phyloP scores from a whole-genome alignment of 2,329 filamentous ascomycete species.

The Scedosporium apiospermum region DNA sequence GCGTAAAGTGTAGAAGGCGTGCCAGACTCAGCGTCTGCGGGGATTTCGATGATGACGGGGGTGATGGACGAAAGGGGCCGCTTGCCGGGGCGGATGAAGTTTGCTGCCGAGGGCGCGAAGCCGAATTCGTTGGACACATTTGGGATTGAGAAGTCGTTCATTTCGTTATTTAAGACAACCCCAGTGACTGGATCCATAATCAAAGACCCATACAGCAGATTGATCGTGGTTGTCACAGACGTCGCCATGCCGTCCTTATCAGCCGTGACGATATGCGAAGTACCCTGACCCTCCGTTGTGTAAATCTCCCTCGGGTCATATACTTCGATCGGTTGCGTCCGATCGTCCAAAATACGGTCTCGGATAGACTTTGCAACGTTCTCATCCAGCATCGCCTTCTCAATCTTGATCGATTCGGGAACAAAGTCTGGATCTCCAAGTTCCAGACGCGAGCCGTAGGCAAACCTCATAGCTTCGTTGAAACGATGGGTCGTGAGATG shows the following conservation, averaged over 20 bases:
- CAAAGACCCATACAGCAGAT: conserved; percentile 73
- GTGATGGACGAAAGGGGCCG: conserved; percentile 76
- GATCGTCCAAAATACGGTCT: conserved; percentile 58
- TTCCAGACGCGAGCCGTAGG: conserved; percentile 67
- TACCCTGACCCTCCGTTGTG: conserved; percentile 61
- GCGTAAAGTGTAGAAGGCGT: conserved; percentile 45
- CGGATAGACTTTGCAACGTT: conserved; percentile 51
- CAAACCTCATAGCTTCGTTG: conserved; percentile 77
- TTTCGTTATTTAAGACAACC: conserved; percentile 65
- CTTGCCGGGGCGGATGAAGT: conserved; percentile 75
- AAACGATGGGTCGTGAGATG: conserved; percentile 73
- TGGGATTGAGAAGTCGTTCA: conserved; percentile 82
- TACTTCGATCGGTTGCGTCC: conserved; percentile 60
- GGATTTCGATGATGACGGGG: conserved; percentile 61
- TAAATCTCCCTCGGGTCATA: conserved; percentile 65
- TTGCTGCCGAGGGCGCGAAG: conserved; percentile 68
- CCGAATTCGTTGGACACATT: conserved; percentile 71
- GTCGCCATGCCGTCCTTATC: conserved; percentile 68
- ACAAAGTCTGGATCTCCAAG: conserved; percentile 79
- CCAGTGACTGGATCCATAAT: conserved; percentile 75
- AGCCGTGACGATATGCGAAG: conserved; percentile 62
- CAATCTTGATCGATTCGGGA: conserved; percentile 41
- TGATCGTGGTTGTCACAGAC: conserved; percentile 78
- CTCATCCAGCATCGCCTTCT: conserved; percentile 57
- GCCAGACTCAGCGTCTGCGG: conserved; percentile 33